phyloP scores from a whole-genome alignment of 805 yeast genomes.

The Candida chauliodis region DNA sequence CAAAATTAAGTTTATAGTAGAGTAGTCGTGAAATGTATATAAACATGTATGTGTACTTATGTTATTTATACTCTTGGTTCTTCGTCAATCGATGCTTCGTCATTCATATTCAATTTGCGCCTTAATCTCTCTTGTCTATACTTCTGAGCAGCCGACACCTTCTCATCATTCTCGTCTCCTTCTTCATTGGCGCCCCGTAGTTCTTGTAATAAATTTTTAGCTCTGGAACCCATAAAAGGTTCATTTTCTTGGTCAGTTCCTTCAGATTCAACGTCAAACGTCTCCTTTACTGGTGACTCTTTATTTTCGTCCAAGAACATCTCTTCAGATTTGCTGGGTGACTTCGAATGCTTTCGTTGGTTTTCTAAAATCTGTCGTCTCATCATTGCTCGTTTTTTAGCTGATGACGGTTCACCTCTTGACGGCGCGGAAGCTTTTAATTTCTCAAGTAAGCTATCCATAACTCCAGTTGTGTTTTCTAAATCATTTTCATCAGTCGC shows the following conservation, averaged over 20 bases:
- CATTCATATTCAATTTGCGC: too few species aligned
- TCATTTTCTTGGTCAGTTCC: slow-evolving; percentile 16
- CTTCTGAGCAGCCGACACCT: slow-evolving; percentile 38
- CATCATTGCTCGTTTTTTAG: slow-evolving; percentile 75
- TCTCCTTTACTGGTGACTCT: slow-evolving; percentile 2
- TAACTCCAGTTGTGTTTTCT: slow-evolving; percentile 51
- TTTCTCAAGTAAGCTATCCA: slow-evolving; percentile 84
- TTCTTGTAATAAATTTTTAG: slow-evolving; percentile 60
- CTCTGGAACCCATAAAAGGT: slow-evolving; percentile 50
- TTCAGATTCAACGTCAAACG: slow-evolving; percentile 5
- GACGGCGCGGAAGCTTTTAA: slow-evolving; percentile 82
- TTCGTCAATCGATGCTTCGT: too few species aligned
- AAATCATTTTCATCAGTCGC: slow-evolving; percentile 24
- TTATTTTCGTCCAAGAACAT: neutral
- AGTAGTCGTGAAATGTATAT: too few species aligned
- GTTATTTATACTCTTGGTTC: too few species aligned
- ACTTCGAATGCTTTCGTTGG: slow-evolving; percentile 9
- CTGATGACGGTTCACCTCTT: slow-evolving; percentile 72
- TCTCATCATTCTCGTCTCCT: slow-evolving; percentile 13
- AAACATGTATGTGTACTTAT: too few species aligned
- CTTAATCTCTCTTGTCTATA: slow-evolving; percentile 39
- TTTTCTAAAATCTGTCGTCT: slow-evolving; percentile 55
- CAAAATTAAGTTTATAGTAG: slow-evolving; percentile 7
- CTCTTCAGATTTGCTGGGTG: slow-evolving; percentile 1
- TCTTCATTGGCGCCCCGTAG: slow-evolving; percentile 39